Conservation (phyloP, 306 rosid species). For the Glycine tomentella region DNA sequence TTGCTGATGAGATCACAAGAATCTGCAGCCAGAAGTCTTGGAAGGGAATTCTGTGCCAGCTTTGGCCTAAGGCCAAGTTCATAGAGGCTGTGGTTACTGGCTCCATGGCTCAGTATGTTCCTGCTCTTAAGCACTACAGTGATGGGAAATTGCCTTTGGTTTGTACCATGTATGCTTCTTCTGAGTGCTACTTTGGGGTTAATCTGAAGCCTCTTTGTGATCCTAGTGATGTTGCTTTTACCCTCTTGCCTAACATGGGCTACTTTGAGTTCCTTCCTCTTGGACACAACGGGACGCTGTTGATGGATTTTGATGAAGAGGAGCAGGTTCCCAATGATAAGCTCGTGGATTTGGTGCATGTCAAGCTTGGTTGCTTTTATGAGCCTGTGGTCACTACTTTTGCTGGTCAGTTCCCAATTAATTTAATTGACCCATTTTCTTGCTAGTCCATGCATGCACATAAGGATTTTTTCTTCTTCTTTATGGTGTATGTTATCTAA, state of each 20-base stretch:
- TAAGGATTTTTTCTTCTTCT: neutral
- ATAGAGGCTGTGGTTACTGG: constrained; percentile 93
- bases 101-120: constrained; percentile 90
- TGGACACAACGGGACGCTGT: constrained; percentile 71
- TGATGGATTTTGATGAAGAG: constrained; percentile 65
- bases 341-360: constrained; percentile 78
- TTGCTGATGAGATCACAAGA: constrained; percentile 66
- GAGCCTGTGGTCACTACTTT: constrained; percentile 89
- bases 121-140: constrained; percentile 73
- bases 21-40: constrained; percentile 63
- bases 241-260: constrained; percentile 91
- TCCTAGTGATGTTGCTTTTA: constrained; percentile 76
- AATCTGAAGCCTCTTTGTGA: constrained; percentile 77
- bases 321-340: constrained; percentile 61
- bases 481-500: neutral
- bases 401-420: constrained; percentile 60
- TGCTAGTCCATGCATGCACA: neutral
- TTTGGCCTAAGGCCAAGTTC: constrained; percentile 91
- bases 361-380: constrained; percentile 74
- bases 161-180: constrained; percentile 85
- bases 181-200: constrained; percentile 92
- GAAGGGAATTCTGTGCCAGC: constrained; percentile 77
- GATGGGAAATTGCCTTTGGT: constrained; percentile 81
- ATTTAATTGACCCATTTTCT: neutral
- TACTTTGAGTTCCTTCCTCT: constrained; percentile 86